These are phyloP conservation scores for Nemania sp. DNA, from an alignment of 2,329 filamentous ascomycete genomes.

Conservation along the genomic window DNA sequence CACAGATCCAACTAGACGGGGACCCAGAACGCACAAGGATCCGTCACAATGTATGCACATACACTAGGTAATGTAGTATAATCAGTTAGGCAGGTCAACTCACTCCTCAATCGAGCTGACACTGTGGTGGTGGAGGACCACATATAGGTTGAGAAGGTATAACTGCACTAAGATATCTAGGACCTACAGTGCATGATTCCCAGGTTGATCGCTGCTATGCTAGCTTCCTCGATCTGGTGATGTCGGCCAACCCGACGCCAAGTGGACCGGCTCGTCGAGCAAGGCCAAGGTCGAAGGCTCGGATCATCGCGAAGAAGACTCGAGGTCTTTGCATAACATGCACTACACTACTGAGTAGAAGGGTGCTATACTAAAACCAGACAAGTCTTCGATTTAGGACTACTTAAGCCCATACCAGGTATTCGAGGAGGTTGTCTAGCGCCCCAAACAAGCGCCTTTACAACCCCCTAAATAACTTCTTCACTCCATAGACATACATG, in stretches of 20 bases:
- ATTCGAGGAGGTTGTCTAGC: background rate
- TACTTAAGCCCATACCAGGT: background rate
- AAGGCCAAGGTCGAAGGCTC: background rate
- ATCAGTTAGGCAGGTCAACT: no score
- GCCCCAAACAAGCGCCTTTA: background rate
- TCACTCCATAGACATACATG: background rate
- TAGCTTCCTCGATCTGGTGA: slow-evolving; percentile 22
- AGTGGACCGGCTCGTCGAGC: slow-evolving; percentile 4
- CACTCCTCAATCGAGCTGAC: background rate
- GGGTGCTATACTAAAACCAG: background rate
- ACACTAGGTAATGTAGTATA: no score
- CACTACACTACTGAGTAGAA: no score
- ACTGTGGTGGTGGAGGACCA: background rate
- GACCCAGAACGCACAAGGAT: no score
- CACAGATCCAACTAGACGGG: no score
- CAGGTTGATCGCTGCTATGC: background rate
- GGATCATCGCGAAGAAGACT: background rate
- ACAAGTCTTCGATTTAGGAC: no score
- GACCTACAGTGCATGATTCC: slow-evolving; percentile 7
- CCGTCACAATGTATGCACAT: no score
- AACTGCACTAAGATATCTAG: background rate
- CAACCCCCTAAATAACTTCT: background rate
- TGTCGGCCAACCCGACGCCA: slow-evolving; percentile 22
- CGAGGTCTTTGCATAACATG: background rate
- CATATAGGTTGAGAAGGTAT: no score